Evolutionary conservation across 139 green algal genomes (phyloP), one percentile per base, ranked within the genome.

Genomic region (Chlorella vulgaris): DNA sequence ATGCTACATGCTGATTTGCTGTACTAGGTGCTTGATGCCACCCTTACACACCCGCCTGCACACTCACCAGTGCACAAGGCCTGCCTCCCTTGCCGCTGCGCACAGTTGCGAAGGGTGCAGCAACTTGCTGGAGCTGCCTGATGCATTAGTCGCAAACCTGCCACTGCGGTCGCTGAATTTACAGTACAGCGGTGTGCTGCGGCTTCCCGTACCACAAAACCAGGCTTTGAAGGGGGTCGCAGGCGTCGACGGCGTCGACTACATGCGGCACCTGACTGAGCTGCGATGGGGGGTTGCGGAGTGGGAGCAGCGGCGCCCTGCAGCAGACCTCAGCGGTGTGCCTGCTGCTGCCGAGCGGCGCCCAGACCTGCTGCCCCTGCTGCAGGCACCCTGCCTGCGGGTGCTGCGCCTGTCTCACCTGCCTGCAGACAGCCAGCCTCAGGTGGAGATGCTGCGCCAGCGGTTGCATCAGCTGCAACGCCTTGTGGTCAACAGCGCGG

Each of bases 101-200:
- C 38, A 47, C 74, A 80, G 74, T 55, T 58, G 39, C 38, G 74
- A 80, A 58, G 74, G 74, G 24, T 80, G 74, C 53, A 42, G 55
- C 28, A 28, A 33, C 2, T 58, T 80, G 74, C n/a, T 36, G 28
- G 38, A 80, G 38, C 74, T 80, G 28, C 74, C 55, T 4, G 5
- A 21, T 2, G 40, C 3, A 4, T 39, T 80, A 38, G 74, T 58
- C 18, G 58, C 50, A 1, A 28, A 38, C 28, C 58, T 80, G 53
- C 74, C 74, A 10, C 58, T 80, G 28, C 74, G 58, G 38, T 42
- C 38, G 28, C 74, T 80, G 38, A 69, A 70, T 55, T 55, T 80
- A 2, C 74, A 71, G 38, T 58, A 80, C 58, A 60, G 38, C n/a
- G 74, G 36, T 8, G 74, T 80, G 74, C 24, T n/a, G 15, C 58